A percentile compares a stretch with the other conserved stretches of the same genome.
phyloP scores from a whole-genome alignment of 768 basidiomycete genomes.

The Pulveroboletus sp. region DNA sequence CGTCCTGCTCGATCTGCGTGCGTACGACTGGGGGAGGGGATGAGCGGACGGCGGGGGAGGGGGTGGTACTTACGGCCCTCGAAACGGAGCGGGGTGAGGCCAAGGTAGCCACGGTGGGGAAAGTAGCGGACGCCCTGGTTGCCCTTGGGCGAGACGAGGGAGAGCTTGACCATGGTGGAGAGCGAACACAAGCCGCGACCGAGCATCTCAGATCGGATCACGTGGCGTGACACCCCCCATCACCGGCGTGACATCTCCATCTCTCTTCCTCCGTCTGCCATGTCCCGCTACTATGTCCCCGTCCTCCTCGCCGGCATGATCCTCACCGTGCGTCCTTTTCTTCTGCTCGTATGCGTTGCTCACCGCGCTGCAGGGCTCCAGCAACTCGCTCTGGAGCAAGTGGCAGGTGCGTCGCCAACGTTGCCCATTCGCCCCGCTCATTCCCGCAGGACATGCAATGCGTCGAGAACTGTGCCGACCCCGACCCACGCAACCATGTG shows the following conservation, averaged over 20 bases:
- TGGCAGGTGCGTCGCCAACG: conserved; percentile 59
- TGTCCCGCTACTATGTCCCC: conserved; percentile 68
- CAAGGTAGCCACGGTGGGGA: conserved; percentile 75
- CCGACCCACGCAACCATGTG: conserved; percentile 57
- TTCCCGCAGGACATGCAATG: conserved; percentile 89
- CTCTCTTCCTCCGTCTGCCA: conserved; percentile 28
- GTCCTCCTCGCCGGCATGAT: conserved; percentile 92
- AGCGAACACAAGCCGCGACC: conserved; percentile 32
- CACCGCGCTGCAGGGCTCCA: conserved; percentile 53
- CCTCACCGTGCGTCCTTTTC: conserved; percentile 55
- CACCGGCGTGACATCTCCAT: neutral
- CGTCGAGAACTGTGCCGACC: conserved; percentile 84
- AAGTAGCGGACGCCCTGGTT: conserved; percentile 71
- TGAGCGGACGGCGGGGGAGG: neutral
- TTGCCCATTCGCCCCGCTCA: conserved; percentile 3
- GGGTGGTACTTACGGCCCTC: conserved; percentile 59
- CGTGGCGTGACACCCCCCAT: conserved; percentile 17
- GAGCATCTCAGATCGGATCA: conserved; percentile 30
- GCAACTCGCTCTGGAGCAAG: conserved; percentile 80
- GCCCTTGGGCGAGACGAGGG: conserved; percentile 66
- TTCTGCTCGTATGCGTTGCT: conserved; percentile 1
- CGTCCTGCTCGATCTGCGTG: conserved; percentile 68
- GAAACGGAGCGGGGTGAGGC: conserved; percentile 74
- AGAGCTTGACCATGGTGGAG: conserved; percentile 57
- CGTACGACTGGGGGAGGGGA: conserved; percentile 52